These are phyloP conservation scores for Medakamo hakoo DNA, from an alignment of 139 green algal genomes.

Conservation along the genomic window DNA sequence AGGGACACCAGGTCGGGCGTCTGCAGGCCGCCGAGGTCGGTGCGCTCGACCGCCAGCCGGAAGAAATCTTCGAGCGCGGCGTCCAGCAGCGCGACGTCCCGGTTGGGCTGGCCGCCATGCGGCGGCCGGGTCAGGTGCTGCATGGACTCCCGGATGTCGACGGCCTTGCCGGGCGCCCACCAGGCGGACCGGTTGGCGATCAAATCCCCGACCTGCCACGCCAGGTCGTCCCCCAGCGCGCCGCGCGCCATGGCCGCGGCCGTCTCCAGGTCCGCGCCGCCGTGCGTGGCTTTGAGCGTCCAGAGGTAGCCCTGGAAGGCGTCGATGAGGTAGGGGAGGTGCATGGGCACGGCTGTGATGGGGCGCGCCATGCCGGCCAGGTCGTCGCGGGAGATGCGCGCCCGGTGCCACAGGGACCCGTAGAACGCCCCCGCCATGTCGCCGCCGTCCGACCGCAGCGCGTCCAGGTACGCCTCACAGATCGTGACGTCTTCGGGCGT, in stretches of 20 bases:
- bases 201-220: slow-evolving; percentile 56
- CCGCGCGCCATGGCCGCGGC: slow-evolving; percentile 52
- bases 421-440: slow-evolving; percentile 37
- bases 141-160: slow-evolving; percentile 53
- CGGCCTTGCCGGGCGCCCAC: slow-evolving; percentile 84
- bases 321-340: slow-evolving; percentile 78
- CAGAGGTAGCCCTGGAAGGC: slow-evolving; percentile 73
- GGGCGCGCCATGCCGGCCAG: slow-evolving; percentile 47
- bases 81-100: slow-evolving; percentile 81
- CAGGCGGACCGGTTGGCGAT: slow-evolving; percentile 63
- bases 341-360: slow-evolving; percentile 40
- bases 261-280: slow-evolving; percentile 65
- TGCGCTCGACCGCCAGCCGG: slow-evolving; percentile 50
- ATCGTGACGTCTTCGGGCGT: slow-evolving; percentile 95
- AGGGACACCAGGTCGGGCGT: slow-evolving; percentile 39
- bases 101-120: slow-evolving; percentile 20
- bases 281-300: slow-evolving; percentile 74
- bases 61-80: slow-evolving; percentile 78
- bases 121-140: not conserved
- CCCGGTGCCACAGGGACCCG: slow-evolving; percentile 41
- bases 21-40: not conserved
- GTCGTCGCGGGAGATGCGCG: slow-evolving; percentile 42
- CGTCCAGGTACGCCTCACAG: slow-evolving; percentile 90
- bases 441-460: slow-evolving; percentile 50
- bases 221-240: slow-evolving; percentile 39